phyloP scores from a whole-genome alignment of 129 eudicot species.

The Flaveria bidentis region DNA sequence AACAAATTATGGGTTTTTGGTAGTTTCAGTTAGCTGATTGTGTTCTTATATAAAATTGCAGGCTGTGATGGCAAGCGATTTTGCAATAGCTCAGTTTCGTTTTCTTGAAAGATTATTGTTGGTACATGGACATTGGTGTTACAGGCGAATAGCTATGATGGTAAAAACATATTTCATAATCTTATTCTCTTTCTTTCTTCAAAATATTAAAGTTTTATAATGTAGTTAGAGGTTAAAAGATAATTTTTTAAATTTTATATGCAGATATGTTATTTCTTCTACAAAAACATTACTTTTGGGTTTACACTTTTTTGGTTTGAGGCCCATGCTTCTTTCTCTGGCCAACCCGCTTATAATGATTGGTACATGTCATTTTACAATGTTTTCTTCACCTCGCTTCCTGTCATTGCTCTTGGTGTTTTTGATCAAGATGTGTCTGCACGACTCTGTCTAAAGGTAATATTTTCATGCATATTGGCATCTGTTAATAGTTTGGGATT shows the following conservation, averaged over 20 bases:
- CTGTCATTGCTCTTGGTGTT: slow-evolving; percentile 98
- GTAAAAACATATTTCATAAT: slow-evolving; percentile 38
- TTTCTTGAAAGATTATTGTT: slow-evolving; percentile 86
- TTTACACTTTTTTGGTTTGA: slow-evolving; percentile 97
- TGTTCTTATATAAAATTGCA: slow-evolving; percentile 33
- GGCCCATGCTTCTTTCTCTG: slow-evolving; percentile 94
- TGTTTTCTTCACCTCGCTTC: slow-evolving; percentile 98
- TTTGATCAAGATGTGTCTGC: slow-evolving; percentile 98
- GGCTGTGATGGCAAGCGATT: slow-evolving; percentile 99
- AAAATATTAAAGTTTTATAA: not conserved
- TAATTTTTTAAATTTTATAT: slow-evolving; percentile 1
- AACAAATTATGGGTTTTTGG: not conserved
- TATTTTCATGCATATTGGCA: not conserved
- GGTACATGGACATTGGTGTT: slow-evolving; percentile 99
- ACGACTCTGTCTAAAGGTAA: slow-evolving; percentile 90
- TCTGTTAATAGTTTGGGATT: not conserved
- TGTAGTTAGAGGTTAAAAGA: not conserved
- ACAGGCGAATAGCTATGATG: slow-evolving; percentile 95
- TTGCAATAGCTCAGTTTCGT: slow-evolving; percentile 85
- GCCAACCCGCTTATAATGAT: slow-evolving; percentile 94
- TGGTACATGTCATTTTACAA: slow-evolving; percentile 97
- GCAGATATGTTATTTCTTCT: slow-evolving; percentile 98
- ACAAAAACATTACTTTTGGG: slow-evolving; percentile 91
- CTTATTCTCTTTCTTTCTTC: slow-evolving; percentile 4
- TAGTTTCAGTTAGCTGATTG: slow-evolving; percentile 1